Conservation (phyloP, 768 basidiomycete genomes). For the Russula abietina region DNA sequence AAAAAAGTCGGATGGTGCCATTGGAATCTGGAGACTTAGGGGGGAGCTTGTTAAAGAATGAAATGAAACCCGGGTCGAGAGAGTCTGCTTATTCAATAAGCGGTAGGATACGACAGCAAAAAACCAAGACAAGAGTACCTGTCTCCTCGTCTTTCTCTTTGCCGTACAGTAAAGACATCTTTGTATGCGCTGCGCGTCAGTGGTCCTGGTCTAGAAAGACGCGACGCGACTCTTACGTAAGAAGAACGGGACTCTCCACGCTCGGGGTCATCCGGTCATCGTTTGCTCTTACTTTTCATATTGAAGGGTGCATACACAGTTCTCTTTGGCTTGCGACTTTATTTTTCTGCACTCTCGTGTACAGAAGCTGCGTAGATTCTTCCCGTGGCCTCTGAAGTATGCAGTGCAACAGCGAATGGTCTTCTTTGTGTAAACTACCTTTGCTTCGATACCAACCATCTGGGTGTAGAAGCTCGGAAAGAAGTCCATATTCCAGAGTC, state of each 20-base stretch:
- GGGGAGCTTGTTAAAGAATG: slow-evolving; percentile 58
- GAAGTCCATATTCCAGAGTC: slow-evolving; percentile 2
- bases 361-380: slow-evolving; percentile 32
- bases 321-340: not conserved
- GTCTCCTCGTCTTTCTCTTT: slow-evolving; percentile 50
- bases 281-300: too few species aligned
- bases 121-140: slow-evolving; percentile 5
- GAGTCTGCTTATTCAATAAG: slow-evolving; percentile 1
- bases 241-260: not conserved
- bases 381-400: slow-evolving; percentile 36
- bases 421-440: not conserved
- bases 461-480: slow-evolving; percentile 13
- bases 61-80: slow-evolving; percentile 52
- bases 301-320: too few species aligned
- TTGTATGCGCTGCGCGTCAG: not conserved
- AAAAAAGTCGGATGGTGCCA: slow-evolving; percentile 85
- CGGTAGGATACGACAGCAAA: not conserved
- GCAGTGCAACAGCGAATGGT: slow-evolving; percentile 31
- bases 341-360: slow-evolving; percentile 27
- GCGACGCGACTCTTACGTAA: slow-evolving; percentile 22
- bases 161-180: slow-evolving; percentile 58
- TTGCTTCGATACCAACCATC: slow-evolving; percentile 6
- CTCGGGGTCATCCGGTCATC: too few species aligned
- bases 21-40: slow-evolving; percentile 58
- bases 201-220: not conserved